Conservation (phyloP, 352 stramenopile genomes). For the Thraustochytrium striatum region DNA sequence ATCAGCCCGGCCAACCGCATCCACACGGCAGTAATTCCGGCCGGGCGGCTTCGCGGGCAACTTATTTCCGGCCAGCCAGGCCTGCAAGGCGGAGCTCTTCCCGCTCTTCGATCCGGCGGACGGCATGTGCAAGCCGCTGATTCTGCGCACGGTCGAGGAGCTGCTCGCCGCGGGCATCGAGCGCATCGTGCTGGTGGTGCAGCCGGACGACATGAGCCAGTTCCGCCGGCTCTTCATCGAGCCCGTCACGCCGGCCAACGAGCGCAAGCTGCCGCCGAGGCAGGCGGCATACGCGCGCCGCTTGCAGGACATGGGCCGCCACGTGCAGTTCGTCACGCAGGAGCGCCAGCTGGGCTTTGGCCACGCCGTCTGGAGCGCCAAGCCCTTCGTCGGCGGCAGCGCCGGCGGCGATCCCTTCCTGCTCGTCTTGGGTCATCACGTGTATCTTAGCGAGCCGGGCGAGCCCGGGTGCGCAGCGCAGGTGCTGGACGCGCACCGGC, state of each 20-base stretch:
- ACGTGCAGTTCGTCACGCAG: slow-evolving; percentile 31
- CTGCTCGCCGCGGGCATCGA: slow-evolving; percentile 28
- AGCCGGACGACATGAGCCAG: slow-evolving; percentile 11
- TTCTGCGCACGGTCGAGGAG: slow-evolving; percentile 29
- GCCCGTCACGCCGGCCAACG: neutral
- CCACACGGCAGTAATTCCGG: slow-evolving; percentile 30
- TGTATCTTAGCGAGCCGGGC: neutral
- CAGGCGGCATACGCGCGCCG: slow-evolving; percentile 4
- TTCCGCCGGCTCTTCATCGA: slow-evolving; percentile 27
- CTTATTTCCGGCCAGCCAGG: slow-evolving; percentile 34
- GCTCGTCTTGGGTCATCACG: slow-evolving; percentile 28
- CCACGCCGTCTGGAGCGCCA: slow-evolving; percentile 13
- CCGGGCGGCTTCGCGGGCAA: slow-evolving; percentile 21
- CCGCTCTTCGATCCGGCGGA: slow-evolving; percentile 12
- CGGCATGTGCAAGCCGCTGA: slow-evolving; percentile 44
- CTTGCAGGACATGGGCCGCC: slow-evolving; percentile 13
- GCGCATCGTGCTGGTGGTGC: slow-evolving; percentile 22
- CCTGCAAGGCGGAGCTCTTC: slow-evolving; percentile 45
- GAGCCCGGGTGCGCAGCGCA: neutral
- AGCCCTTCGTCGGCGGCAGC: neutral
- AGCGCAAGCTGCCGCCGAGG: neutral
- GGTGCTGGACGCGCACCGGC: slow-evolving; percentile 19
- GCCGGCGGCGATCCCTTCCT: too few relatives aligned
- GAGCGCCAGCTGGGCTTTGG: slow-evolving; percentile 33
- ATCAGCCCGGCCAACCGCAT: slow-evolving; percentile 18